Evolutionary conservation across 2,329 filamentous ascomycete genomes (phyloP), one percentile per base, ranked within the genome.

Genomic region (Botrytis elliptica): DNA sequence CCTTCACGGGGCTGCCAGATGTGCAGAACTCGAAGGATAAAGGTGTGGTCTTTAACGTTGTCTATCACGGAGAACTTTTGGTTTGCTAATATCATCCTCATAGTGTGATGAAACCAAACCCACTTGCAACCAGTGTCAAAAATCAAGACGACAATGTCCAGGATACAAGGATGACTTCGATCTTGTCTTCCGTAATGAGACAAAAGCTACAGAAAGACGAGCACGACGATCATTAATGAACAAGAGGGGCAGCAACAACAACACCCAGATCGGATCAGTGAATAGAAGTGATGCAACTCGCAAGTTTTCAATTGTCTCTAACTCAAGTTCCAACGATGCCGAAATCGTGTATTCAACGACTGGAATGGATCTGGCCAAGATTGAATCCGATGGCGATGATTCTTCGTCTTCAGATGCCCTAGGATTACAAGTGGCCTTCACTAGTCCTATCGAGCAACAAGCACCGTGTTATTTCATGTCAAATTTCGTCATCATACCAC

Each of bases 101-200:
- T 77, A 92, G 90, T 92, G 90, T 81, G 90, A 92, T 80, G 90
- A 92, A 81, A 88, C 86, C 57, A 90, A 89, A 76, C 90, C 90
- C 16, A 89, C 87, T 8, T 92, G 90, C 81, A 87, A 86, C 59
- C 89, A 91, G 79, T 92, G 90, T 78, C 83, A 85, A 76, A 91
- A 91, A 78, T 90, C 89, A 55, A 85, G 88, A 73, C 86, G 89
- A 57, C 84, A 87, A 76, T 92, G 90, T 79, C 90, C 90, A 4
- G 90, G 90, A 64, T 92, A 92, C 82, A 89, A 89, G 80, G 89
- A 92, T 79, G 90, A 92, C 76, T 92, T 93, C 77, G 91, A 93
- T 77, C 83, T 93, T 38, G 88, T 93, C 72, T 92, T 93, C 78
- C 89, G 91, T 73, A 91, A 93, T 80, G 91, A 93, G 83, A 93